A percentile compares a stretch with the other conserved stretches of the same genome.
phyloP scores from a whole-genome alignment of 352 stramenopile genomes.

The Phytophthora pistaciae region DNA sequence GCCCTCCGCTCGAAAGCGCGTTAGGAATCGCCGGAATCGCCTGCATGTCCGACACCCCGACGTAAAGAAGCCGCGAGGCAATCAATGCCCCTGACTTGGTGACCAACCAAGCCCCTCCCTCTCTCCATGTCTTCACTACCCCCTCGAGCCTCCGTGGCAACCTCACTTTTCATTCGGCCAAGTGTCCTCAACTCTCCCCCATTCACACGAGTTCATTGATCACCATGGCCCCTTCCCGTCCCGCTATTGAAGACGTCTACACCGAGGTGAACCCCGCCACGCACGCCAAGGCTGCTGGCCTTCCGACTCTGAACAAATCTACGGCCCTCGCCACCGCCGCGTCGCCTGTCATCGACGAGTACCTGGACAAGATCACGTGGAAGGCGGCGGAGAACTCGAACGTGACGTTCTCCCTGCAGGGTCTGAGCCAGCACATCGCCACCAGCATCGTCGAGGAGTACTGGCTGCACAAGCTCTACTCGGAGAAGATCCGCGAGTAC shows the following conservation, averaged over 20 bases:
- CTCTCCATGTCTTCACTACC: background rate
- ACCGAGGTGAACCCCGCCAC: slow-evolving; percentile 19
- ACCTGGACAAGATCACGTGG: slow-evolving; percentile 43
- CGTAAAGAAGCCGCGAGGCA: slow-evolving; percentile 26
- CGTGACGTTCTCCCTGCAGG: slow-evolving; percentile 42
- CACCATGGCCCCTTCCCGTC: slow-evolving; percentile 27
- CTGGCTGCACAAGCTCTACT: slow-evolving; percentile 42
- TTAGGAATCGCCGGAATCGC: slow-evolving; percentile 15
- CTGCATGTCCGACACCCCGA: slow-evolving; percentile 19
- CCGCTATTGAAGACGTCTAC: slow-evolving; percentile 19
- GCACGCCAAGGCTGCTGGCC: slow-evolving; percentile 8
- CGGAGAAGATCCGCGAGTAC: slow-evolving; percentile 28
- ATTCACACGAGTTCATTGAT: background rate
- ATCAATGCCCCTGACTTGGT: slow-evolving; percentile 9
- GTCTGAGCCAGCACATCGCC: slow-evolving; percentile 40
- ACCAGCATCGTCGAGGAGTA: slow-evolving; percentile 41
- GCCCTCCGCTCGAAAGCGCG: slow-evolving; percentile 16
- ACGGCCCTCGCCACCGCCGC: slow-evolving; percentile 21
- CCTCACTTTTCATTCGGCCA: slow-evolving; percentile 25
- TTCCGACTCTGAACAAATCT: slow-evolving; percentile 30
- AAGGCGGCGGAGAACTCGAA: slow-evolving; percentile 44
- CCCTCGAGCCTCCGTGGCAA: background rate
- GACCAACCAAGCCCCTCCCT: background rate
- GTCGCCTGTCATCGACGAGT: slow-evolving; percentile 37
- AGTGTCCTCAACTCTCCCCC: slow-evolving; percentile 14